Conservation (phyloP, 2,329 filamentous ascomycete species). For the Colletotrichum sp. region DNA sequence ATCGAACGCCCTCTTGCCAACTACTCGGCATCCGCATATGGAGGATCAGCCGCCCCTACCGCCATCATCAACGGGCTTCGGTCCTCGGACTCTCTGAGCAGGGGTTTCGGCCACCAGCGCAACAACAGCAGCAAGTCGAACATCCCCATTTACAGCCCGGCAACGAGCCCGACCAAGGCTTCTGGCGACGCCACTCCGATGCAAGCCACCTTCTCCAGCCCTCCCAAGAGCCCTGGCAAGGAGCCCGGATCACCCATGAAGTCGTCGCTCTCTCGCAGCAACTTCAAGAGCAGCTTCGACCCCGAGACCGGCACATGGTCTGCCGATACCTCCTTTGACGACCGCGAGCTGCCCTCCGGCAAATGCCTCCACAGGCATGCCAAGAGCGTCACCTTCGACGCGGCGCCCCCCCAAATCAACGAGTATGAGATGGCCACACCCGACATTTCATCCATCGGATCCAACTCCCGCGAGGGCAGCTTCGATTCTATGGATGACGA, state of each 20-base stretch:
- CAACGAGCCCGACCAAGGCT: conserved; percentile 33
- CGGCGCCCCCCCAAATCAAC: conserved; percentile 90
- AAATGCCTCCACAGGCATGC: conserved; percentile 80
- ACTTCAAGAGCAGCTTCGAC: conserved; percentile 73
- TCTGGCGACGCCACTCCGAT: not conserved
- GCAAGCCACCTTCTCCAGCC: conserved; percentile 24
- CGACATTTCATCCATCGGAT: conserved; percentile 90
- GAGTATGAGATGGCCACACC: conserved; percentile 99
- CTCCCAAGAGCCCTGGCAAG: conserved; percentile 65
- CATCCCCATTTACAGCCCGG: conserved; percentile 62
- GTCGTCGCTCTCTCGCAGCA: conserved; percentile 78
- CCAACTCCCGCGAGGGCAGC: conserved; percentile 89
- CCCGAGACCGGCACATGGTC: conserved; percentile 72
- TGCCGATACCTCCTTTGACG: conserved; percentile 64
- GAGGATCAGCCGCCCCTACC: conserved; percentile 49
- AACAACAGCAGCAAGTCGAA: conserved; percentile 63
- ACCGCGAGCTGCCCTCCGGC: conserved; percentile 66
- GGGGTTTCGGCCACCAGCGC: conserved; percentile 49
- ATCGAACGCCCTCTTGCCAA: conserved; percentile 84
- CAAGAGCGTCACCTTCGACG: conserved; percentile 97
- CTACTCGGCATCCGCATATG: conserved; percentile 75
- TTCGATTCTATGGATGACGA: conserved; percentile 85
- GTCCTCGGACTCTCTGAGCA: conserved; percentile 49
- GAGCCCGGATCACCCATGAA: conserved; percentile 83
- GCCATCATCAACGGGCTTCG: conserved; percentile 51